Conservation (phyloP, 768 basidiomycete genomes). For the Fomitopsis pulvina region DNA sequence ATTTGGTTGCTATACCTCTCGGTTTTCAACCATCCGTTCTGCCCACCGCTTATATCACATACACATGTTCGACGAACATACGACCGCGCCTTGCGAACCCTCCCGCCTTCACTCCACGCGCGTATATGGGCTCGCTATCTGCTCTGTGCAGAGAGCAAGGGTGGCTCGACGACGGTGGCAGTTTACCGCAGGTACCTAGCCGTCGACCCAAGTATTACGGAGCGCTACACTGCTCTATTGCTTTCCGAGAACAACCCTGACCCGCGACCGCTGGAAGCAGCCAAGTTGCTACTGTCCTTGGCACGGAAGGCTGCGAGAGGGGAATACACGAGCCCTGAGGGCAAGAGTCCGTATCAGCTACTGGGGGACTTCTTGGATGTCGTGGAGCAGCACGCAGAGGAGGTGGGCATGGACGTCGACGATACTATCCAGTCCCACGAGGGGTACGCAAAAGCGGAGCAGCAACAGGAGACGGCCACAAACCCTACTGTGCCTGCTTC, state of each 20-base stretch:
- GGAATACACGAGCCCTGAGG: constrained; percentile 81
- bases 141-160: constrained; percentile 81
- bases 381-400: constrained; percentile 84
- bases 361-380: constrained; percentile 90
- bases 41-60: constrained; percentile 76
- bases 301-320: constrained; percentile 81
- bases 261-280: constrained; percentile 85
- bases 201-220: constrained; percentile 75
- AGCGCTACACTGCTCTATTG: constrained; percentile 66
- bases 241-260: constrained; percentile 50
- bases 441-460: constrained; percentile 38
- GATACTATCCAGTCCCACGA: constrained; percentile 59
- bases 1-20: constrained; percentile 93
- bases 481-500: constrained; percentile 35
- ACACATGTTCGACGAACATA: constrained; percentile 92
- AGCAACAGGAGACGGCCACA: constrained; percentile 16
- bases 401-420: constrained; percentile 83
- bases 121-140: constrained; percentile 93
- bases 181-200: constrained; percentile 88
- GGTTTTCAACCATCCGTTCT: constrained; percentile 82
- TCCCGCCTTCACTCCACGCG: constrained; percentile 87
- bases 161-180: constrained; percentile 69
- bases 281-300: constrained; percentile 80
- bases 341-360: constrained; percentile 93
- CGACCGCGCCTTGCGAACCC: constrained; percentile 88